Conservation (phyloP, 2,329 filamentous ascomycete species). For the Cyclaneusma minus region DNA sequence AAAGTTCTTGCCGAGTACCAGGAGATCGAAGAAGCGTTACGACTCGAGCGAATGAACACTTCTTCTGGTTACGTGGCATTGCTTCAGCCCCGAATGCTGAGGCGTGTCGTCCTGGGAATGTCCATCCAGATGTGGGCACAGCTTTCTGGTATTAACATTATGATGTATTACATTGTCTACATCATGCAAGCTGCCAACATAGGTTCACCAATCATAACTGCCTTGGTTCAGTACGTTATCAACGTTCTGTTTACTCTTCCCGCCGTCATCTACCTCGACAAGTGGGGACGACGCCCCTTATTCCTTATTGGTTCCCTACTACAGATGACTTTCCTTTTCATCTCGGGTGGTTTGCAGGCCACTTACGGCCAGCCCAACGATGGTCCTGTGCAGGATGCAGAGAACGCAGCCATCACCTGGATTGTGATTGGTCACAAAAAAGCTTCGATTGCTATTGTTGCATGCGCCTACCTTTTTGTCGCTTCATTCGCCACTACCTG, state of each 20-base stretch:
- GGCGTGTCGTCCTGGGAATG: slow-evolving; percentile 53
- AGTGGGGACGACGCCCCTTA: slow-evolving; percentile 55
- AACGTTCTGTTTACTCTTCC: slow-evolving; percentile 67
- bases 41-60: slow-evolving; percentile 57
- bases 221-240: slow-evolving; percentile 60
- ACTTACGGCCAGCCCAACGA: slow-evolving; percentile 36
- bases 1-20: slow-evolving; percentile 47
- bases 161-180: slow-evolving; percentile 58
- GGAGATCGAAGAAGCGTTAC: slow-evolving; percentile 57
- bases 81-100: slow-evolving; percentile 54
- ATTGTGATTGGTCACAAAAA: slow-evolving; percentile 32
- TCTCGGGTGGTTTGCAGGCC: slow-evolving; percentile 46
- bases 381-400: slow-evolving; percentile 20
- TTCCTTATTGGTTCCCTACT: slow-evolving; percentile 48
- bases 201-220: slow-evolving; percentile 44
- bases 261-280: slow-evolving; percentile 59
- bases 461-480: slow-evolving; percentile 59
- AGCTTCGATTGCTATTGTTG: slow-evolving; percentile 47
- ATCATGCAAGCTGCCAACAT: slow-evolving; percentile 48
- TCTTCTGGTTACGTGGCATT: slow-evolving; percentile 57
- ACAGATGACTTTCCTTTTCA: slow-evolving; percentile 48
- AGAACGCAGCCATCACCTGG: slow-evolving; percentile 38
- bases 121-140: slow-evolving; percentile 67
- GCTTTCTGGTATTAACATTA: slow-evolving; percentile 60
- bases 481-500: slow-evolving; percentile 51